A percentile compares a stretch with the other conserved stretches of the same genome.
phyloP scores from a whole-genome alignment of 2,329 filamentous ascomycete species.

The Sclerotiophoma versabilis region DNA sequence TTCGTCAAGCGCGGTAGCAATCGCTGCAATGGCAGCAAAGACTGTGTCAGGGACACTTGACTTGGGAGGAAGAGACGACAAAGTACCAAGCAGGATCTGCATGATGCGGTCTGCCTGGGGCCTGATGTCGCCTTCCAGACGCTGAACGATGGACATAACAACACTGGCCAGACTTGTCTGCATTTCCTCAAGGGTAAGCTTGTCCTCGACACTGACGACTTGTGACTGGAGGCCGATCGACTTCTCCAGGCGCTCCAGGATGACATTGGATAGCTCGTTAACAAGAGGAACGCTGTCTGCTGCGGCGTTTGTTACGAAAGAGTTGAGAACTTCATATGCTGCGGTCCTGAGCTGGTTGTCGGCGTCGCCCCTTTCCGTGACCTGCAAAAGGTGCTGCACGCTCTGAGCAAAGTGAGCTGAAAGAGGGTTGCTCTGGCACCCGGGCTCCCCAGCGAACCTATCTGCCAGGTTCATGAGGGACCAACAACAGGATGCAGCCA shows the following conservation, averaged over 20 bases:
- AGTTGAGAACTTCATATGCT: constrained; percentile 94
- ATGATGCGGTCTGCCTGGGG: constrained; percentile 95
- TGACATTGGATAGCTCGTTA: constrained; percentile 82
- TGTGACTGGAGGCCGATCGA: constrained; percentile 89
- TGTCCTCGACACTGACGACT: constrained; percentile 96
- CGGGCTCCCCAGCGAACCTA: constrained; percentile 87
- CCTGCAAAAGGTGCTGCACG: constrained; percentile 80
- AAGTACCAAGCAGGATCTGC: constrained; percentile 82
- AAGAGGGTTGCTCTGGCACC: constrained; percentile 79
- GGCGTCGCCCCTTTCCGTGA: constrained; percentile 82
- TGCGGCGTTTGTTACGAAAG: constrained; percentile 90
- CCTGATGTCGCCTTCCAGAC: constrained; percentile 87
- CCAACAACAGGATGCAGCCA: constrained; percentile 99
- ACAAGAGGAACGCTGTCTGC: constrained; percentile 83
- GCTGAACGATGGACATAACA: constrained; percentile 86
- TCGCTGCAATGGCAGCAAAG: constrained; percentile 89
- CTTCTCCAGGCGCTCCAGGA: constrained; percentile 88
- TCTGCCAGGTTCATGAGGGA: constrained; percentile 98
- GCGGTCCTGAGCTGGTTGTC: constrained; percentile 93
- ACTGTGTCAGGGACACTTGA: constrained; percentile 94
- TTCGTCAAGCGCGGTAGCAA: constrained; percentile 89
- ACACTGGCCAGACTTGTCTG: constrained; percentile 95
- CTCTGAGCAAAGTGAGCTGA: constrained; percentile 94
- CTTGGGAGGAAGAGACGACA: constrained; percentile 79
- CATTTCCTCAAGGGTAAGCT: constrained; percentile 94